Evolutionary conservation across 768 basidiomycete genomes (phyloP), one percentile per base, ranked within the genome.

Genomic region (Hypsizygus marmoreus): DNA sequence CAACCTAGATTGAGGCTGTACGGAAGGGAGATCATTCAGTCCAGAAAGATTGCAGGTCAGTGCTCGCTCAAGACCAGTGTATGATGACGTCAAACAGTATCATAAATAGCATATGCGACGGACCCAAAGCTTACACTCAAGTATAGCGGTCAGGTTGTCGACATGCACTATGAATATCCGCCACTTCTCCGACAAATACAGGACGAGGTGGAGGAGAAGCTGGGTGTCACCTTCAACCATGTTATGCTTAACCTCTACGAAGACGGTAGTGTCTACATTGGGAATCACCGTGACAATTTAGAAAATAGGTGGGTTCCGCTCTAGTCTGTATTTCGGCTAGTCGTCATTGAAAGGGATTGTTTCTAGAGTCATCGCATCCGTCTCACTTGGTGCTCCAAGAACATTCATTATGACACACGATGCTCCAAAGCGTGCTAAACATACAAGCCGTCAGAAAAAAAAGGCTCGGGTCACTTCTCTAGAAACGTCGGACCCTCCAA

Each of bases 241-340:
- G 65, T 66, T 38, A 49, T 66, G 56, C 32, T 66, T 34, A 64
- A 64, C 32, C 40, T 61, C 1, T 66, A 66, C 38, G 61, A 66
- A 35, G 54, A 66, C 25, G 65, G 65, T 0, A 47, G 33, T 12
- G 53, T 66, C 4, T 66, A 63, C 22, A 66, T 66, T 16, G 65
- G 65, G 4, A 66, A 61, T 23, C 65, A 66, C 47, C 45, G 63
- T 8, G 65, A 66, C 40, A 59, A 60, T 22, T 12, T 61, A 7
- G 61, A 64, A 46, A 61, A 66, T 33, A 57, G 54, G 61, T 57
- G 28, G 23, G 55, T 31, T 4, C n/a, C n/a, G n/a, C n/a, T 37
- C 30, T 22, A 5, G 16, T 26, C 17, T 29, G 11, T 40, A 10
- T 30, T 20, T 4, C 4, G 4, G 13, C 37, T 5, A 10, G 7